These are phyloP conservation scores for Microstegium vimineum DNA, from an alignment of 176 grass and related monocot genomes.

Conservation along the genomic window DNA sequence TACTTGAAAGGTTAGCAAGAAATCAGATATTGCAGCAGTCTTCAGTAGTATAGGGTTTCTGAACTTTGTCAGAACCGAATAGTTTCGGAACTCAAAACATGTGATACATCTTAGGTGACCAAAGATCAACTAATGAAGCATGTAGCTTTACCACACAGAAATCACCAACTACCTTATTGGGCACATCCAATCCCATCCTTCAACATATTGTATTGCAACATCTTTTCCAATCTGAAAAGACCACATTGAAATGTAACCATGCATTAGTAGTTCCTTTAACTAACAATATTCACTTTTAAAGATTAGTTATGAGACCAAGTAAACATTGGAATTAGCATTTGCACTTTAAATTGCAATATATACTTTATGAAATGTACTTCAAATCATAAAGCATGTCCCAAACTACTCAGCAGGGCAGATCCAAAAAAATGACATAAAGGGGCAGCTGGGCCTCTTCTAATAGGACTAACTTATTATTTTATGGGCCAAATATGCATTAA, in stretches of 20 bases:
- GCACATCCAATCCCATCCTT: conserved; percentile 99
- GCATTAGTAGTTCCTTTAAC: not conserved
- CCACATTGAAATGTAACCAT: conserved; percentile 19
- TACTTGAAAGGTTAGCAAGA: not conserved
- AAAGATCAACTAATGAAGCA: not conserved
- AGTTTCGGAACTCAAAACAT: not conserved
- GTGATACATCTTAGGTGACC: conserved; percentile 1
- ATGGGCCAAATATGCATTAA: not conserved
- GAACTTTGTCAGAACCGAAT: not conserved
- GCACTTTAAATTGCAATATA: not conserved
- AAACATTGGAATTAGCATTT: not conserved
- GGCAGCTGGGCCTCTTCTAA: not conserved
- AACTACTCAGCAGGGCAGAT: not conserved
- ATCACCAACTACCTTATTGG: conserved; percentile 66
- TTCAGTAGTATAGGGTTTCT: not conserved
- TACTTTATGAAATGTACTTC: not conserved
- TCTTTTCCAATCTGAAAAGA: conserved; percentile 89
- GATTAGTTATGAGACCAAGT: not conserved
- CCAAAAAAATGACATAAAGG: not conserved
- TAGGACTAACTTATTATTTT: not conserved
- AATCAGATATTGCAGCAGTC: conserved; percentile 5
- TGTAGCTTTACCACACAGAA: conserved; percentile 5
- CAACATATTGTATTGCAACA: conserved; percentile 93
- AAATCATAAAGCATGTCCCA: not conserved
- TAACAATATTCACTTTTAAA: conserved; percentile 19